Evolutionary conservation across 2,329 filamentous ascomycete species (phyloP).

Genomic region (Myriosclerotinia scirpicola): DNA sequence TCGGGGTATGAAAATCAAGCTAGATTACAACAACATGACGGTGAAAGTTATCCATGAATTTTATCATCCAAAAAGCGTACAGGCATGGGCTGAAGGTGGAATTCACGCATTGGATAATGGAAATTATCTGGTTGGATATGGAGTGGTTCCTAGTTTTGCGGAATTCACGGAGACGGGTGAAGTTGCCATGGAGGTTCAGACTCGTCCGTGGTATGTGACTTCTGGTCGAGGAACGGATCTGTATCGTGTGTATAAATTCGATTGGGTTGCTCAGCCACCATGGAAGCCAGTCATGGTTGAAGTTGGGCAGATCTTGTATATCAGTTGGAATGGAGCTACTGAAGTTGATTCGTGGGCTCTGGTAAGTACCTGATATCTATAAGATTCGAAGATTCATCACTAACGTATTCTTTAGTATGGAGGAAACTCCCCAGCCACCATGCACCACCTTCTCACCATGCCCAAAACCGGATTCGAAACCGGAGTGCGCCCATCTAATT

Average conservation of each 20-base stretch:
- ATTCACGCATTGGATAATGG: constrained; percentile 47
- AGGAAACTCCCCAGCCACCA: constrained; percentile 5
- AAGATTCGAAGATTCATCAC: background rate
- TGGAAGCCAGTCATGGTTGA: constrained; percentile 33
- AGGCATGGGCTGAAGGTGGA: constrained; percentile 30
- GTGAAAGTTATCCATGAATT: no score
- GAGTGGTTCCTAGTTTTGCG: constrained; percentile 50
- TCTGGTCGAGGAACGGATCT: constrained; percentile 30
- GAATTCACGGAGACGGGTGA: constrained; percentile 47
- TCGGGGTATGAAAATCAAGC: no score
- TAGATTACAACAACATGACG: no score
- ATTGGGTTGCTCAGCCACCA: constrained; percentile 37
- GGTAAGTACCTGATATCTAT: constrained; percentile 15
- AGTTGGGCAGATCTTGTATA: constrained; percentile 34
- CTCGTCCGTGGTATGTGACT: constrained; percentile 40
- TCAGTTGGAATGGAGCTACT: constrained; percentile 42
- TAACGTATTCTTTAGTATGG: background rate
- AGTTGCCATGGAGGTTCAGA: constrained; percentile 46
- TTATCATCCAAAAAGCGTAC: no score
- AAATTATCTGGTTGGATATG: constrained; percentile 51
- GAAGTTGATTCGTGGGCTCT: constrained; percentile 35
- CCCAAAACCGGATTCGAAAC: no score
- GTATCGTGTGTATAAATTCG: constrained; percentile 37
- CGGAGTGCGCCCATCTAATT: no score
- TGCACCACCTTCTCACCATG: background rate